Evolutionary conservation across 2,329 filamentous ascomycete species (phyloP), one percentile per base, ranked within the genome.

Genomic region (Plenodomus lindquistii): DNA sequence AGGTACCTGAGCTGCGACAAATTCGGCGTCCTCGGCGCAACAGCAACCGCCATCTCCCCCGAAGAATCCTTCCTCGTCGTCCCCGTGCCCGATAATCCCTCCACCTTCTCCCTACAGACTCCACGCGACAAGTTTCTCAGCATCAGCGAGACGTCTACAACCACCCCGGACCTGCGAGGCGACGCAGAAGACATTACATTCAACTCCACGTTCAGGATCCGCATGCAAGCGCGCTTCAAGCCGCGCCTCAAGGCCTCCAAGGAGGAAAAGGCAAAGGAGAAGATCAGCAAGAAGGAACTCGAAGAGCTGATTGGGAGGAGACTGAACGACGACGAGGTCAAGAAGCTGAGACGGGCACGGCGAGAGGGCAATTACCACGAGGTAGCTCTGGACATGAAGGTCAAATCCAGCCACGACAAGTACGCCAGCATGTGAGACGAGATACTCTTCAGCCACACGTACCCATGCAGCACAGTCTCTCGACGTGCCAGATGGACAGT

Each of bases 181-280:
- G 91, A 96, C 70, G 87, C 84, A 7, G 83, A 86, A 13, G 75
- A 77, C 8, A 83, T 85, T 42, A 81, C 79, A 4, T 89, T 88
- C 65, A 82, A 82, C 60, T 91, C 89, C 9, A 87, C 85, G 6
- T 70, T 96, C 51, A 82, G 90, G 41, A 83, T 97, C 62, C 87
- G 92, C 44, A 97, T 97, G 92, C 93, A 97, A 76, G 91, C 93
- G 18, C 81, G 89, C 42, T 97, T 96, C 77, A 97, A 97, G 78
- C 92, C 93, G 8, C 82, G 83, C 54, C 73, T 94, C 38, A 89
- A 87, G 73, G 87, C 87, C 9, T 83, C 81, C 0, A 95, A 92
- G 74, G 91, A 92, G 68, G 88, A 90, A 56, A 94, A 88, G 76
- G 88, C 89, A 0, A 81, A 82, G 59, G 86, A 93, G 62, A 96